A percentile compares a stretch with the other conserved stretches of the same genome.
Conservation (phyloP, 2,329 filamentous ascomycete genomes). For the Pseudogymnoascus sp. region DNA sequence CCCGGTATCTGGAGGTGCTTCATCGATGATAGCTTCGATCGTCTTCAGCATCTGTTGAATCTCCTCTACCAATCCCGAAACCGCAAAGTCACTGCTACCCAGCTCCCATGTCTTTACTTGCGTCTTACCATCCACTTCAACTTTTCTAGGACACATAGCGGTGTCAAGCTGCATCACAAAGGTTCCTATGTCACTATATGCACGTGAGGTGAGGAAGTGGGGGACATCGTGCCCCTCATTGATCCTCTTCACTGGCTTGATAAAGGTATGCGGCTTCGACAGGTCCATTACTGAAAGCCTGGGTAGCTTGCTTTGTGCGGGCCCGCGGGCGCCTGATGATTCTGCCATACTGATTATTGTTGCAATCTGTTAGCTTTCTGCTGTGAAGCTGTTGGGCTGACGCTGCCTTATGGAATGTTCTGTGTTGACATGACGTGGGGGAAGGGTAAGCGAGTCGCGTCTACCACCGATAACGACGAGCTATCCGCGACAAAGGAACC, state of each 20-base stretch:
- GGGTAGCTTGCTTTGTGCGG: conserved; percentile 2
- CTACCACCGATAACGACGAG: background rate
- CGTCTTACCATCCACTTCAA: conserved; percentile 31
- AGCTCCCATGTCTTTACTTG: conserved; percentile 47
- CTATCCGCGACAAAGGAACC: background rate
- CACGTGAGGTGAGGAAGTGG: conserved; percentile 71
- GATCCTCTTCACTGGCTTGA: conserved; percentile 70
- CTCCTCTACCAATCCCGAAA: conserved; percentile 45
- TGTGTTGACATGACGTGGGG: conserved; percentile 6
- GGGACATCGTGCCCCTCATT: conserved; percentile 76
- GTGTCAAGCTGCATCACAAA: conserved; percentile 89
- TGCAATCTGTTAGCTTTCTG: background rate
- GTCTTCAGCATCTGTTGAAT: conserved; percentile 61
- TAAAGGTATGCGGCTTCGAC: conserved; percentile 50
- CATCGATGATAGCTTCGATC: conserved; percentile 61
- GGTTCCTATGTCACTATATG: conserved; percentile 78
- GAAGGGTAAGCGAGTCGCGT: conserved; percentile 1
- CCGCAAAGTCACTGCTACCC: conserved; percentile 35
- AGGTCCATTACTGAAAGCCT: conserved; percentile 37
- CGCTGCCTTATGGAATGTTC: background rate
- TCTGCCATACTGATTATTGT: conserved; percentile 1
- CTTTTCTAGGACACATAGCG: conserved; percentile 68
- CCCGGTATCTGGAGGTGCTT: conserved; percentile 77
- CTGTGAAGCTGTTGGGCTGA: background rate
- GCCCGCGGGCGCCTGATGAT: background rate